Base-by-base conservation (phyloP, 208 protist genomes). In the Leishmania martiniquensis region DNA sequence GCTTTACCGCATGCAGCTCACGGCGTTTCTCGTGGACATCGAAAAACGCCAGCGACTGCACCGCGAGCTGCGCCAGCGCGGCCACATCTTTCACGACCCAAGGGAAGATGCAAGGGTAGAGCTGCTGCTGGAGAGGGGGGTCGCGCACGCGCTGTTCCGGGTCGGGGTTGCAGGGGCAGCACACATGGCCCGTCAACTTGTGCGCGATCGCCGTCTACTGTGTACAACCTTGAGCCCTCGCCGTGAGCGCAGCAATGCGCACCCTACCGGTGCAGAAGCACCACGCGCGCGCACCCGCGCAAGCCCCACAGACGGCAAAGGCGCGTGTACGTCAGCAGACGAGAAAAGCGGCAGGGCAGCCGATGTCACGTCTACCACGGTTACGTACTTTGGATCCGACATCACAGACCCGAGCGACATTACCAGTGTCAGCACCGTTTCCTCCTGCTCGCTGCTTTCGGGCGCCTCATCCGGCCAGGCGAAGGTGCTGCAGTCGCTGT, bases 1-100 rank as follows among this genome's bases (percentile, higher is more conserved):
- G 25, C 78, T 85, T 29, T 85, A 91, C 44, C 90, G 93, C 22
- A 84, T 87, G 77, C 86, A 89, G 17, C 85, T 95, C 39, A 74
- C 90, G 6, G 63, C 76, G 7, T 92, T 95, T 63, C 81, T 95
- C 5, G 75, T 49, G 1, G 82, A 93, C 32, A 81, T 93, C 29
- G 87, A 94, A 60, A 72, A 76, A 29, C 67, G 85, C n/a, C 79
- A 90, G 59, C 57, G 72, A 22, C 29, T 96, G 67, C 86, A 94
- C 71, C 73, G 74, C 45, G 91, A 97, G 71, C 73, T 96, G 82
- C 81, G 87, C 10, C 79, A 75, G 34, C 75, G 85, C 13, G 91
- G 89, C 13, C 25, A 93, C 9, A 45, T 96, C 13, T 29, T 89
- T 7, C 77, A 86, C 69, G 78, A 89, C 76, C 67, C 72, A 15